Base-by-base conservation (phyloP, 192 early-diverging fungal species). In the Podila minutissima region DNA sequence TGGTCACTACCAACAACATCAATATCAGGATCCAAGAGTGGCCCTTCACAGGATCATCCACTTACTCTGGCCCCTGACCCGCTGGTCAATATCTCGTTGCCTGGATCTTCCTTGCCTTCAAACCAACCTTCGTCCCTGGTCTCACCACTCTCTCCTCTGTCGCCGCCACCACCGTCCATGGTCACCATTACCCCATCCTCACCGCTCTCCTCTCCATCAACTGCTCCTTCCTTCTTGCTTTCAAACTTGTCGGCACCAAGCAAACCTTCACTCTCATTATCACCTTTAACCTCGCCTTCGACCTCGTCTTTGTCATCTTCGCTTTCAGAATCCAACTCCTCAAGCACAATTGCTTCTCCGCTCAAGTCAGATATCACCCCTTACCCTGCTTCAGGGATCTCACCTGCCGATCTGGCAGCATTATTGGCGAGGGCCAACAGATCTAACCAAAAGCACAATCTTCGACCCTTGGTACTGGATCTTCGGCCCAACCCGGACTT, bases 401-500 rank as follows among this genome's bases (percentile, higher is more conserved):
- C 67, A 2, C 66, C 77, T 2, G 51, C 66, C 33, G 35, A 55
- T 4, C 32, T 81, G 57, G 77, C 77, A 37, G 66, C 51, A 3
- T 29, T 81, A 64, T 73, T 49, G 77, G 69, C 22, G 26, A 66
- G 5, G 70, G 64, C 4, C 24, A 58, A 10, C 15, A 11, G 41
- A 46, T 46, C 41, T 1, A 46, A 1, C 2, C 13, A 46, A 12
- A 46, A 46, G 15, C 41, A 46, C 41, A 46, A 46, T 46, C 65
- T 29, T 13, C 60, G 71, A 20, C 77, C 77, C 33, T 69, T 81
- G 49, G 24, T 81, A 1, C 58, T 81, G 8, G 77, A 81, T 38
- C 67, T 81, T 38, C 66, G 77, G 20, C 55, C 63, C 28, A 58
- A 73, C 38, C 71, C 77, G 0, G 77, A 81, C n/a, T 72, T 73